Evolutionary conservation across 495 filamentous ascomycete species (phyloP), one percentile per base, ranked within the genome.

Genomic region (Penicillium diatomitis): DNA sequence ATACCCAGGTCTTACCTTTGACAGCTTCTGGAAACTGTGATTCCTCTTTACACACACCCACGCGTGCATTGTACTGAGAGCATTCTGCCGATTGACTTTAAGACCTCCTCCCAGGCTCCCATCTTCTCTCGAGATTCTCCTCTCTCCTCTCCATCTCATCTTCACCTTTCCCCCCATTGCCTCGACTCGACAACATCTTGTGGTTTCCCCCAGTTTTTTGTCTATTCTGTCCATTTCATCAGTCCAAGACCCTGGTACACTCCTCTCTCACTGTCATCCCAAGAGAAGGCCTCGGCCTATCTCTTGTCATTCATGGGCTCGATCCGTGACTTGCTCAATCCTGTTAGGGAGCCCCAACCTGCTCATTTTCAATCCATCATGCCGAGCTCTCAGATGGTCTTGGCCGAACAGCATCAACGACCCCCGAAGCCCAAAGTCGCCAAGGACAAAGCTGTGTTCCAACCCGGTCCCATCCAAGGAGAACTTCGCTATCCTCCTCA

Each of bases 401-500:
- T 20, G 20, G 20, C 20, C 36, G 29, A 30, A 12, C 29, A 7
- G 29, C 30, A 33, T 32, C 31, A 0, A 12, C 63, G 30, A 49
- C 44, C 12, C 54, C 47, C 78, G 72, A 52, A 70, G 70, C 44
- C 62, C 60, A 27, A 82, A 82, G 54, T 54, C 71, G 68, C 75
- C 38, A 86, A 85, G 58, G 79, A 85, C 48, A 70, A 77, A 32
- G 75, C 80, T 2, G 61, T 81, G 4, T 78, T 84, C 52, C 64
- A 71, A 0, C 78, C 73, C 46, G 77, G 76, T 36, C 77, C 73
- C 48, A 66, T 79, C 29, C 76, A 76, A 49, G 86, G 84, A 8
- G 63, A 71, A 32, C 63, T 89, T 47, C 82, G 81, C 47, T 94
- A 80, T 56, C 72, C 75, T 27, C 86, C 88, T 6, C 80, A 73